phyloP scores from a whole-genome alignment of 805 yeast genomes.

The Jamesozyma hellenica region DNA sequence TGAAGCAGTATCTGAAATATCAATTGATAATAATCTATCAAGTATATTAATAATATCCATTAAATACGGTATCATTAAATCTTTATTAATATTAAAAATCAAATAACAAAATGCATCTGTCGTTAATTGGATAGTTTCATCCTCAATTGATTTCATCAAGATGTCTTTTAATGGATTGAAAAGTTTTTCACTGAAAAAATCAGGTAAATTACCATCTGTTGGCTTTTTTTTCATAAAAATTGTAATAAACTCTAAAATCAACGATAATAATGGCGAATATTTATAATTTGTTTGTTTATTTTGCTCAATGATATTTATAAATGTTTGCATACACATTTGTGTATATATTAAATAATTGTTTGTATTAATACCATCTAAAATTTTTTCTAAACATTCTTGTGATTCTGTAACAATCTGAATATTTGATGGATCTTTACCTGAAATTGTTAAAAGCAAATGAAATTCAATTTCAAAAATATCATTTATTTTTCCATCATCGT shows the following conservation, averaged over 20 bases:
- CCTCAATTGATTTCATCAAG: constrained; percentile 45
- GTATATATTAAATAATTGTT: constrained; percentile 39
- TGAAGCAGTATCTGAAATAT: constrained; percentile 71
- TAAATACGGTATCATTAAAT: constrained; percentile 14
- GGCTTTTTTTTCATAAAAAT: constrained; percentile 27
- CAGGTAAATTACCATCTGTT: constrained; percentile 20
- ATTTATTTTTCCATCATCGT: constrained; percentile 2
- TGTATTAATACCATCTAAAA: constrained; percentile 40
- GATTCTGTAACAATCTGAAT: constrained; percentile 58
- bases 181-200: constrained; percentile 14
- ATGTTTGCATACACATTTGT: constrained; percentile 42
- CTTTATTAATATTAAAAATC: constrained; percentile 35
- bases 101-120: constrained; percentile 64
- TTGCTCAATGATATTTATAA: constrained; percentile 32
- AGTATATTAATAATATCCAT: constrained; percentile 41
- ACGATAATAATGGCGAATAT: constrained; percentile 45
- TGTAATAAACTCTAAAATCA: constrained; percentile 26
- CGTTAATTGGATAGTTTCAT: constrained; percentile 65
- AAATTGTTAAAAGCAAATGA: constrained; percentile 49
- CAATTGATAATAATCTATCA: constrained; percentile 56
- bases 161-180: constrained; percentile 22
- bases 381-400: constrained; percentile 53
- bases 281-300: constrained; percentile 26
- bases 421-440: constrained; percentile 67
- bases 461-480: constrained; percentile 31